Evolutionary conservation across 1,284 basidiomycete species (phyloP).

Genomic region (Ceraceosorus bombacis): DNA sequence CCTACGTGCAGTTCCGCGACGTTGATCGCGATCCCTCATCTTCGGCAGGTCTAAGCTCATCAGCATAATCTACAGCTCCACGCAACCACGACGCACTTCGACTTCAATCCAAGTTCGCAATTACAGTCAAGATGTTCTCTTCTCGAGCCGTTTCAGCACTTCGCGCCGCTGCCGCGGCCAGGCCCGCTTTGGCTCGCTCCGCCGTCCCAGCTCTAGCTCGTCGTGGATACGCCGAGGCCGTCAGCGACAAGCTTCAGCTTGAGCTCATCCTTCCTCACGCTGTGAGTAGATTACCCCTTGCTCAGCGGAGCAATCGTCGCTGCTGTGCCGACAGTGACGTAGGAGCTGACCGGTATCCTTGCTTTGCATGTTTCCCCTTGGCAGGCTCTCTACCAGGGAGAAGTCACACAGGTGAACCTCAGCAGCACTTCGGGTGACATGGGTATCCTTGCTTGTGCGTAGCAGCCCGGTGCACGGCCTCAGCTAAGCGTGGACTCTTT

Average conservation of each 20-base stretch:
- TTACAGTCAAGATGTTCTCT: constrained; percentile 7
- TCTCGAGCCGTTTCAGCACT: constrained; percentile 10
- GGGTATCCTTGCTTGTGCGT: constrained; percentile 40
- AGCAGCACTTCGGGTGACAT: constrained; percentile 43
- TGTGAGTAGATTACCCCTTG: constrained; percentile 12
- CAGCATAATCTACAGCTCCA: too few relatives aligned
- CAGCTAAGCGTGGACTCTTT: too few relatives aligned
- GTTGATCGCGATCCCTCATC: too few relatives aligned
- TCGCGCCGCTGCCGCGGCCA: constrained; percentile 9
- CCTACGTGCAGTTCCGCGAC: too few relatives aligned
- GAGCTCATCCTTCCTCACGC: constrained; percentile 39
- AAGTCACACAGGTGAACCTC: constrained; percentile 31
- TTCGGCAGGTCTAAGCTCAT: too few relatives aligned
- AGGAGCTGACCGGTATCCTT: background rate
- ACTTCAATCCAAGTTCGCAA: background rate
- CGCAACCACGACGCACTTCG: background rate
- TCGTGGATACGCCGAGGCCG: constrained; percentile 47
- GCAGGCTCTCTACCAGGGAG: constrained; percentile 13
- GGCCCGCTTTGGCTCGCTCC: constrained; percentile 8
- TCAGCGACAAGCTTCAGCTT: constrained; percentile 46
- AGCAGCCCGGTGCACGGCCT: background rate
- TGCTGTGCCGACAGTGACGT: background rate
- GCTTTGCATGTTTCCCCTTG: background rate
- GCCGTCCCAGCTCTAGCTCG: constrained; percentile 17
- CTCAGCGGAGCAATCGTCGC: background rate